Percentiles rank a stretch among this genome's conserved stretches.
Evolutionary conservation across 2,329 filamentous ascomycete species (phyloP).

Genomic region (Parafenestella ontariensis): DNA sequence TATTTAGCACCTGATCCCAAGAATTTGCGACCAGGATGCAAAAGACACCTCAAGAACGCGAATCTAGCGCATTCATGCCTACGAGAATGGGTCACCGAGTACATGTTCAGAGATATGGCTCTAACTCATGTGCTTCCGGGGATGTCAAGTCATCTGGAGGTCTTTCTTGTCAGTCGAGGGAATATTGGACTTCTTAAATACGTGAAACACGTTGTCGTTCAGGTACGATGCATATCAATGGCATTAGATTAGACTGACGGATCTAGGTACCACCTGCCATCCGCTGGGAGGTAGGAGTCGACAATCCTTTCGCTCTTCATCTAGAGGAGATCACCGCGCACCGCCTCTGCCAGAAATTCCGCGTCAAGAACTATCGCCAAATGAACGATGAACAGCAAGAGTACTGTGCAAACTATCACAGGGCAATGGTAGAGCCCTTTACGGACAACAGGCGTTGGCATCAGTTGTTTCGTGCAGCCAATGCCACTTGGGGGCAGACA

Average conservation of each 20-base stretch:
- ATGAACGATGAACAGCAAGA: constrained; percentile 6
- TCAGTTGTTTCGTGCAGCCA: constrained; percentile 3
- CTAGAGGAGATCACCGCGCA: constrained; percentile 10
- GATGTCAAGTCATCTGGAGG: constrained; percentile 16
- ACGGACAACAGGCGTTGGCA: constrained; percentile 13
- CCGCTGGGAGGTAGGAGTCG: constrained; percentile 14
- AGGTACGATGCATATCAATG: constrained; percentile 3
- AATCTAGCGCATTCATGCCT: constrained; percentile 24
- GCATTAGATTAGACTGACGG: neutral
- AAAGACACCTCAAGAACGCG: constrained; percentile 22
- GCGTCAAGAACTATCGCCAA: neutral
- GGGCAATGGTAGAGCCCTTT: constrained; percentile 22
- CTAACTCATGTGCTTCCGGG: constrained; percentile 16
- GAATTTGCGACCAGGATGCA: constrained; percentile 10
- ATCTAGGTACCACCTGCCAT: constrained; percentile 22
- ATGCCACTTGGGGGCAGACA: constrained; percentile 5
- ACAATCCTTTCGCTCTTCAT: constrained; percentile 5
- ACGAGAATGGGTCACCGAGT: constrained; percentile 22
- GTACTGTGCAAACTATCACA: constrained; percentile 15
- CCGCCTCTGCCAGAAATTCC: constrained; percentile 10
- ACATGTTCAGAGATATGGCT: constrained; percentile 24
- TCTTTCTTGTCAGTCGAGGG: constrained; percentile 5
- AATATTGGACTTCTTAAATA: constrained; percentile 8
- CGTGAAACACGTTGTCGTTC: constrained; percentile 15
- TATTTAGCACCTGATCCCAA: constrained; percentile 9